Base-by-base conservation (phyloP, 2,329 filamentous ascomycete species). In the Aspergillus latus region DNA sequence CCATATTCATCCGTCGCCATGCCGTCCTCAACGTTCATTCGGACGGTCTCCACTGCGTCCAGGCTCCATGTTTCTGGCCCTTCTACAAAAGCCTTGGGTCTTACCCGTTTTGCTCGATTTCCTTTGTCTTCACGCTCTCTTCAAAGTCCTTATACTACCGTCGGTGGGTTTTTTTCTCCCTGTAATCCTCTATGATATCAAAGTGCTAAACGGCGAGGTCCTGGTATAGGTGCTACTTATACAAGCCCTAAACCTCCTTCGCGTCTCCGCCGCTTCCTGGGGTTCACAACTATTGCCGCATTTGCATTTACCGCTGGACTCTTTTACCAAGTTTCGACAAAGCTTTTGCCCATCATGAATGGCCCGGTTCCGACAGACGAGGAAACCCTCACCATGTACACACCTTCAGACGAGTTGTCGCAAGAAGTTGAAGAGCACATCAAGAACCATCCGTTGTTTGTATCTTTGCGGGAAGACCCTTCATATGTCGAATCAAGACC, bases 401-500 rank as follows among this genome's bases (percentile, higher is more conserved):
- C 74, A 3, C 84, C 84, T 11, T 70, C 74, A 34, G 83, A 85
- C 69, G 82, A 81, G 9, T 65, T 70, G 42, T 74, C 76, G 48
- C 74, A 71, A 61, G 81, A 83, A 60, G 84, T 95, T 65, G 88
- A 97, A 63, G 79, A 84, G 7, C 83, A 84, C 68, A 90, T 97
- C 72, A 83, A 86, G 67, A 83, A 80, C 45, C 91, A 94, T 76
- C 88, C 90, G 1, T 72, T 96, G n/a, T 82, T 88, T 4, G 71
- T 80, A 15, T 78, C 82, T 42, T 79, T 97, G 49, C 87, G 92
- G 46, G 74, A 75, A 15, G 81, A 89, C 65, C 78, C 85, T 0
- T 82, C 83, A 28, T 88, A 88, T 72, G 82, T 78, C 34, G 92
- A 96, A 72, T 88, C 88, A 34, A 84, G 94, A 40, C 93, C 93